Evolutionary conservation across 768 basidiomycete species (phyloP), one percentile per base, ranked within the genome.

Genomic region (Lepiota brunneoincarnata): DNA sequence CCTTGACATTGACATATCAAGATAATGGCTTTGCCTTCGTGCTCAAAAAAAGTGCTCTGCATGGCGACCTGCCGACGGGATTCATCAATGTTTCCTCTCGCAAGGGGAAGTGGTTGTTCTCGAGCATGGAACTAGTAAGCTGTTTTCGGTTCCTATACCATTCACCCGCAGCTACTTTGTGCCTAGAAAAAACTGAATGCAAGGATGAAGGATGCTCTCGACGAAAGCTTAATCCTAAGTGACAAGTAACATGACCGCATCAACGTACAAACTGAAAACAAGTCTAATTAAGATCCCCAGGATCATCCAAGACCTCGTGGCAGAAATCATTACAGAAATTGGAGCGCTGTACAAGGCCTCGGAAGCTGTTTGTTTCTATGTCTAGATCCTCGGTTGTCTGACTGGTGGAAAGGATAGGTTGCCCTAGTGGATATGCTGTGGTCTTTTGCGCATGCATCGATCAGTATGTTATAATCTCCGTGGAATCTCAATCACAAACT

Each of bases 361-460:
- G 0, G 97, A 98, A 73, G 93, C 93, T 20, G 90, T 93, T 59
- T 42, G 61, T 36, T 24, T 2, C 26, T 7, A 11, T 21, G 1
- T 5, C 14, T 12, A 12, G 15, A 26, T 9, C 51, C 26, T 44
- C 46, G 23, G 11, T 2, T 14, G 21, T 18, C 31, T 11, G 12
- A 7, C 24, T 35, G 14, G 20, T 24, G 24, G 24, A 39, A 15
- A 1, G 28, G 44, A 11, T 43, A 93, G 92, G 79, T 97, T 17
- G 92, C 94, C 0, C 72, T 93, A 51, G 69, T 96, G 1, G 97
- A 99, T 64, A 87, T 98, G 77, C 69, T 98, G 2, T 89, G 89
- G 81, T 84, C 91, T 4, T 96, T 94, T 65, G 86, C 95, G 0
- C 86, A 93, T 65, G 72, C 79, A 9, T 85, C 93, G 3, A 91